Evolutionary conservation across 306 rosid genomes (phyloP), one percentile per base, ranked within the genome.

Genomic region (Cicer judaicum): DNA sequence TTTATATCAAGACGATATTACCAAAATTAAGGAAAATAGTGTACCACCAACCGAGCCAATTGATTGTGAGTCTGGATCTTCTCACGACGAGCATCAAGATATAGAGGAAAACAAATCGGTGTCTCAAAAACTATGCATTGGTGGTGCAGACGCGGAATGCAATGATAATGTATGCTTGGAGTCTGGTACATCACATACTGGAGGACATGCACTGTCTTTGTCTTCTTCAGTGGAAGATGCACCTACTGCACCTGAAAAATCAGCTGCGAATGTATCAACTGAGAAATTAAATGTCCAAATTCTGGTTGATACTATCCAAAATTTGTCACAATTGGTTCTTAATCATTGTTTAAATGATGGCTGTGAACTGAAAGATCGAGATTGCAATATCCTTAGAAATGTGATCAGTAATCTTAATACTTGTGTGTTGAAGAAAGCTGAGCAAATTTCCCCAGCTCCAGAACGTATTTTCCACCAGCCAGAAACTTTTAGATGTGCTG

Each of bases 251-350:
- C 79, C 83, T 29, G 64, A 64, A 70, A 77, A 79, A 71, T 53
- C 84, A 36, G 59, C 36, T 69, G 78, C 7, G 63, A 79, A 60
- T 34, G 66, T 36, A 71, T 57, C 84, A 41, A 43, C 44, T 74
- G 81, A 10, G 69, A 77, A 82, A 73, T 64, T 85, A 60, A 87
- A 87, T 85, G 84, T 84, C 80, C 87, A 63, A 66, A 70, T 73
- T 81, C 78, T 95, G 85, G 82, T 92, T 70, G 79, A 80, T 70
- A 80, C 79, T 4, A 76, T 95, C 82, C 84, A 76, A 56, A 85
- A 82, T 74, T 52, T 89, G 78, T 90, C 98, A 54, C 92, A 90
- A 15, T 50, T 85, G 75, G 93, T 95, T 80, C 82, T 90, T 70
- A 47, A 15, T 69, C 86, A 89, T 79, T 85, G 88, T 82, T 65